A percentile compares a stretch with the other conserved stretches of the same genome.
Conservation (phyloP, 805 yeast species). For the Scheffersomyces lignosus region DNA sequence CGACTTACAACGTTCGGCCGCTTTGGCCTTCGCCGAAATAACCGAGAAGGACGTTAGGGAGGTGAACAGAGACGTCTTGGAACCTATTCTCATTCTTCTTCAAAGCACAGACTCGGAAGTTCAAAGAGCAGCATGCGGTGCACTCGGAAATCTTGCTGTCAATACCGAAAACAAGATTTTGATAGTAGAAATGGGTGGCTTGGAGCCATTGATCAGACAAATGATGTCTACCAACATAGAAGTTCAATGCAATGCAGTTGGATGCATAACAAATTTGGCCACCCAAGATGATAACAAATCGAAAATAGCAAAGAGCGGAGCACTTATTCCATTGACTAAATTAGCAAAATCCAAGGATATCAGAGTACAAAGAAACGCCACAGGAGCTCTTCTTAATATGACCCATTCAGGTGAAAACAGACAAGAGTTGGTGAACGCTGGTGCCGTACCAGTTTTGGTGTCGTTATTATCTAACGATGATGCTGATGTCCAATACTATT, state of each 20-base stretch:
- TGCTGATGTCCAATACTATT: conserved; percentile 96
- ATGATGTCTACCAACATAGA: conserved; percentile 97
- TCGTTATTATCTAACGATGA: conserved; percentile 81
- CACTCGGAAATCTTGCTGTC: conserved; percentile 96
- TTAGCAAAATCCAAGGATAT: conserved; percentile 92
- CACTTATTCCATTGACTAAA: conserved; percentile 89
- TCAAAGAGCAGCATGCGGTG: conserved; percentile 98
- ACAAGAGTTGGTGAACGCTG: conserved; percentile 94
- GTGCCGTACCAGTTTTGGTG: conserved; percentile 95
- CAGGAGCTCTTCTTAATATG: conserved; percentile 97
- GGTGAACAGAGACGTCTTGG: conserved; percentile 87
- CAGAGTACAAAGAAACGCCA: conserved; percentile 97
- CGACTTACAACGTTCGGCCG: conserved; percentile 94
- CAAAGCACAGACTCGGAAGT: conserved; percentile 91
- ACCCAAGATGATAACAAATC: conserved; percentile 97
- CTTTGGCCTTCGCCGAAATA: conserved; percentile 96
- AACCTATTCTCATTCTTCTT: conserved; percentile 84
- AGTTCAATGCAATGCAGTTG: conserved; percentile 98
- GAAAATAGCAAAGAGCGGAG: conserved; percentile 95
- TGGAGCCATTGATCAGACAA: conserved; percentile 93
- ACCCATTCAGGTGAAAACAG: conserved; percentile 96
- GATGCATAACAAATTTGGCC: conserved; percentile 96
- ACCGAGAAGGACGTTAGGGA: conserved; percentile 94
- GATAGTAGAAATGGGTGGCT: conserved; percentile 97
- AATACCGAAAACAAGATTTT: conserved; percentile 90